A percentile compares a stretch with the other conserved stretches of the same genome.
phyloP scores from a whole-genome alignment of 208 protist genomes.

The Angomonas desouzai region DNA sequence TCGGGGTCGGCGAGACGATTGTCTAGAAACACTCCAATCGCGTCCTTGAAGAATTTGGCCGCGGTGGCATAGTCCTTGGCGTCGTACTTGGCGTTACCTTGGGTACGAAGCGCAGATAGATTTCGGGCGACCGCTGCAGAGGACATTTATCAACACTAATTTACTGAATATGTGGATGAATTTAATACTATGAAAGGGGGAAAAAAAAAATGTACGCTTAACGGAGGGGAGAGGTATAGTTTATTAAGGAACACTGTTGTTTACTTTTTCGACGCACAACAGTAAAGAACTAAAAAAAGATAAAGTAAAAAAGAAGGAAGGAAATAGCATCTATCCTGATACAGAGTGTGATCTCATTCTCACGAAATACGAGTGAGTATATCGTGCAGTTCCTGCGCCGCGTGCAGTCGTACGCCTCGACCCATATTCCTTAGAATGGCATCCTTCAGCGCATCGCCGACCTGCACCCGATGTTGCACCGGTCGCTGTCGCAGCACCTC shows the following conservation, averaged over 20 bases:
- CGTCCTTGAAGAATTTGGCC: slow-evolving; percentile 18
- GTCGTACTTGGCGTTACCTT: slow-evolving; percentile 34
- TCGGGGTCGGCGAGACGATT: slow-evolving; percentile 20
- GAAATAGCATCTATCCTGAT: neutral
- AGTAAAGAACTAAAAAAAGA: neutral
- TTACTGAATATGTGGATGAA: too few species aligned
- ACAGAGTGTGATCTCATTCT: neutral
- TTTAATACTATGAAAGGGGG: neutral
- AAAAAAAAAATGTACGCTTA: neutral
- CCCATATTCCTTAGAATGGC: slow-evolving; percentile 51
- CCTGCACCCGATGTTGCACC: slow-evolving; percentile 36
- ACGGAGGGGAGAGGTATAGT: neutral
- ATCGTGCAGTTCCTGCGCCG: slow-evolving; percentile 4
- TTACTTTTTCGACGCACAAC: too few species aligned
- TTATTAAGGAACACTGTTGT: too few species aligned
- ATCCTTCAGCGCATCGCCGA: slow-evolving; percentile 48
- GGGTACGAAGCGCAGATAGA: neutral
- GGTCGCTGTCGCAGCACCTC: slow-evolving; percentile 38
- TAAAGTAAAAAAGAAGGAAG: too few species aligned
- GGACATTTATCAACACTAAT: too few species aligned
- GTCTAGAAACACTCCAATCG: slow-evolving; percentile 28
- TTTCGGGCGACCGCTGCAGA: neutral
- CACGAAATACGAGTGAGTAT: neutral
- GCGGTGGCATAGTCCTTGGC: slow-evolving; percentile 18
- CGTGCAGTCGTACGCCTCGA: slow-evolving; percentile 36